phyloP scores from a whole-genome alignment of 352 stramenopile species.

The Lagenidium giganteum region DNA sequence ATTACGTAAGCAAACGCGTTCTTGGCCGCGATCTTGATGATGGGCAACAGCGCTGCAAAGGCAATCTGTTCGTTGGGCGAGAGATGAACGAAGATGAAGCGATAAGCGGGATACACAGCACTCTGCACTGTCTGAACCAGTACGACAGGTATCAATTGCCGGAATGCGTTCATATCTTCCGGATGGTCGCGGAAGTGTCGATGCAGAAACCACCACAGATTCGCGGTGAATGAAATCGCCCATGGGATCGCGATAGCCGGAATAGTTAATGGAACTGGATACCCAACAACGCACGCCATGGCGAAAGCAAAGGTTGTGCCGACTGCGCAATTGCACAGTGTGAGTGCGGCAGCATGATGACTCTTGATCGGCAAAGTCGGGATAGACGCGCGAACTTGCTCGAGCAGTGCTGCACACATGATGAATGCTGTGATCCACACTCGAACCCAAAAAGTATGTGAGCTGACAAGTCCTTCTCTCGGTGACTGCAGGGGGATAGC shows the following conservation, averaged over 20 bases:
- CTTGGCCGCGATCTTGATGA: conserved; percentile 29
- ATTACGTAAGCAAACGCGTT: conserved; percentile 16
- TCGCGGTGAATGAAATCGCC: too few species aligned
- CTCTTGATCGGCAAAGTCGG: too few species aligned
- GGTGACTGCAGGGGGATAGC: conserved; percentile 3
- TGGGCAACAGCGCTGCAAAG: conserved; percentile 16
- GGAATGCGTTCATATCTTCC: too few species aligned
- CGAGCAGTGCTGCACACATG: conserved; percentile 25
- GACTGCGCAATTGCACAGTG: conserved; percentile 14
- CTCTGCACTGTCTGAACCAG: too few species aligned
- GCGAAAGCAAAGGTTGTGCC: conserved; percentile 18
- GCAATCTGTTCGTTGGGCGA: conserved; percentile 1
- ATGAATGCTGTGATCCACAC: conserved; percentile 20
- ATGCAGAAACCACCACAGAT: too few species aligned
- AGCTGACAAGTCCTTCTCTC: background rate
- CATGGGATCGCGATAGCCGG: too few species aligned
- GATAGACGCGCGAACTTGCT: conserved; percentile 22
- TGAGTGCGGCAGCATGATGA: conserved; percentile 6
- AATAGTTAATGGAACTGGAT: conserved; percentile 34
- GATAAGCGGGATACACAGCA: conserved; percentile 11
- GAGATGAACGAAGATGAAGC: conserved; percentile 6
- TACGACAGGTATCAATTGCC: too few species aligned
- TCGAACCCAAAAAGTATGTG: conserved; percentile 16
- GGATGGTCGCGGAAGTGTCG: too few species aligned
- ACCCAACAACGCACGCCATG: conserved; percentile 24